Base-by-base conservation (phyloP, 2,329 filamentous ascomycete genomes). In the Calonectria pteridis region DNA sequence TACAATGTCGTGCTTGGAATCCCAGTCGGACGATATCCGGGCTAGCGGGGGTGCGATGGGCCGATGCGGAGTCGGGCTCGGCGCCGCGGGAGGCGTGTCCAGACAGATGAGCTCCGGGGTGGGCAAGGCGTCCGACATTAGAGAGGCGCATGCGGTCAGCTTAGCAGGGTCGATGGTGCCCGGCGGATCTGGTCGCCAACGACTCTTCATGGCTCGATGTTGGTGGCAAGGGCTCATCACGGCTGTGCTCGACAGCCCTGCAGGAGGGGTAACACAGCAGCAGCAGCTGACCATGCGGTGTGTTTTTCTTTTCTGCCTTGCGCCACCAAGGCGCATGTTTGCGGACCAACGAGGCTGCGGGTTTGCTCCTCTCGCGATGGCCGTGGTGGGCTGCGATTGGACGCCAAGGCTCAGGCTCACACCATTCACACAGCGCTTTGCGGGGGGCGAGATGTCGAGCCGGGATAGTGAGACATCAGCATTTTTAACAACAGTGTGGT, bases 11-110 rank as follows among this genome's bases (percentile, higher is more conserved):
- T 64, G n/a, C 10, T 64, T 10, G 11, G 26, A 14, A 31, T 64
- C 37, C 59, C 59, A 64, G 59, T 64, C 28, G 28, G 40, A 64
- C 4, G 59, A 64, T 46, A 64, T 64, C 20, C 59, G 59, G 11
- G 58, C 23, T 2, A 40, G 59, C 26, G 59, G 59, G 35, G 59
- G 59, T 7, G 59, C 59, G 26, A 31, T 10, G 20, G 20, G 11
- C 3, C 9, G 23, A 6, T 26, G 37, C 37, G 43, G 20, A n/a
- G 26, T 40, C 37, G 26, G 37, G 26, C 4, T n/a, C 26, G 37
- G 59, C 3, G 26, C 16, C 5, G 37, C 59, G 13, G 33, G 11
- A 28, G 23, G 14, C 2, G 10, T 33, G 16, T 23, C 14, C 18
- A 7, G 59, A n/a, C 9, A 37, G 37, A 11, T 9, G 18, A 18